Percentiles rank a stretch among this genome's conserved stretches.
Evolutionary conservation across 208 protist species (phyloP).

Genomic region (Novymonas esmeraldas): DNA sequence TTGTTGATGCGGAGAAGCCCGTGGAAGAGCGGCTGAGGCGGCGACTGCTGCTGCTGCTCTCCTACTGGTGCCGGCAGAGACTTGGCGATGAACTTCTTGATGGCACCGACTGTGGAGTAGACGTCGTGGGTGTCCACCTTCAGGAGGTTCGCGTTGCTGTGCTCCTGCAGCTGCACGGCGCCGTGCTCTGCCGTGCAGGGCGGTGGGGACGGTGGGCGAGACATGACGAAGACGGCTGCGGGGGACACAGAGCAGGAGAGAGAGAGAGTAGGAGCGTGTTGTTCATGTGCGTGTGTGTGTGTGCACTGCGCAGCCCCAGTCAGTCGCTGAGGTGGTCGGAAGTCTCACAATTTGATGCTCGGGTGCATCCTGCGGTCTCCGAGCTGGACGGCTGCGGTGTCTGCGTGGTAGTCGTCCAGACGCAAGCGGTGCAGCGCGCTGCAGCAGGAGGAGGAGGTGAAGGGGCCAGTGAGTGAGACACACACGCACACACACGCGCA

Average conservation of each 20-base stretch:
- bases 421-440: background rate
- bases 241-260: conserved; percentile 10
- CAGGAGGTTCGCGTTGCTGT: conserved; percentile 88
- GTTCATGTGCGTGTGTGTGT: background rate
- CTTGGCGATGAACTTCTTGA: conserved; percentile 83
- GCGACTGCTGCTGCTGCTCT: conserved; percentile 16
- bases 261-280: background rate
- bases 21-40: conserved; percentile 58
- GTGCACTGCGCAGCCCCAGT: background rate
- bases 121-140: conserved; percentile 90
- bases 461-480: background rate
- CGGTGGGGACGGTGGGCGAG: conserved; percentile 7
- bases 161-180: conserved; percentile 49
- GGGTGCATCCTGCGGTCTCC: too few relatives aligned
- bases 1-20: conserved; percentile 87
- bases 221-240: conserved; percentile 6
- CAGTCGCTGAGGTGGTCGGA: too few relatives aligned
- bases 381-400: too few relatives aligned
- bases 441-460: too few relatives aligned
- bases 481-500: background rate
- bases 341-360: too few relatives aligned
- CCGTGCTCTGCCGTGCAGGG: conserved; percentile 10
- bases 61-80: conserved; percentile 42
- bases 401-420: too few relatives aligned
- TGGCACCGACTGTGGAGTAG: conserved; percentile 71